Base-by-base conservation (phyloP, 352 stramenopile genomes). In the Pythium volutum region DNA sequence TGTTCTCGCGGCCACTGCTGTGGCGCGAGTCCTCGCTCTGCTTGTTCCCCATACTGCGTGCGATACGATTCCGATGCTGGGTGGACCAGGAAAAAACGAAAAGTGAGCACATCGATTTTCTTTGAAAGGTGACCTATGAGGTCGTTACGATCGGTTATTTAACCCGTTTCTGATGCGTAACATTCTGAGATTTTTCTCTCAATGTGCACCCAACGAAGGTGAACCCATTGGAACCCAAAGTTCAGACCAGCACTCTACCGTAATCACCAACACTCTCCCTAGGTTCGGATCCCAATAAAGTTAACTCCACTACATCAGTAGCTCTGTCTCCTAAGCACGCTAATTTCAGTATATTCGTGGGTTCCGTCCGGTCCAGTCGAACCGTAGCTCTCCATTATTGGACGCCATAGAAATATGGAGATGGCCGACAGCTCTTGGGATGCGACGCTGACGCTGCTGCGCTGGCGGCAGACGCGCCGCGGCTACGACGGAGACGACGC, bases 401-500 rank as follows among this genome's bases (percentile, higher is more conserved):
- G 41, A 26, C 41, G 26, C n/a, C 23, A 49, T 15, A 20, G 41
- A 25, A 26, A 9, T 22, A 49, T 18, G 20, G 16, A 31, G 22
- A 50, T 50, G 38, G 29, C 22, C 11, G 38, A 57, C 27, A 42
- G 46, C 43, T 46, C 59, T 29, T 81, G 65, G 73, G 77, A 81
- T 51, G 77, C 68, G 54, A 74, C 59, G 46, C 74, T 92, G 29
- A 59, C 80, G 74, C 75, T 92, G 62, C 71, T 84, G 59, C 78
- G 80, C 29, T 92, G 82, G 82, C 72, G 79, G 49, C 76, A 73
- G 55, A 80, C 74, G 36, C 82, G 82, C 43, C 70, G 66, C 29
- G 74, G 74, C 29, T 84, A 86, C 68, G 77, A 83, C 25, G 61
- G 58, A 2, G 78, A 92, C 59, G 62, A 69, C 2, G 47, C 57